Evolutionary conservation across 73 alveolate genomes (phyloP).

Genomic region (Paramecium caudatum): DNA sequence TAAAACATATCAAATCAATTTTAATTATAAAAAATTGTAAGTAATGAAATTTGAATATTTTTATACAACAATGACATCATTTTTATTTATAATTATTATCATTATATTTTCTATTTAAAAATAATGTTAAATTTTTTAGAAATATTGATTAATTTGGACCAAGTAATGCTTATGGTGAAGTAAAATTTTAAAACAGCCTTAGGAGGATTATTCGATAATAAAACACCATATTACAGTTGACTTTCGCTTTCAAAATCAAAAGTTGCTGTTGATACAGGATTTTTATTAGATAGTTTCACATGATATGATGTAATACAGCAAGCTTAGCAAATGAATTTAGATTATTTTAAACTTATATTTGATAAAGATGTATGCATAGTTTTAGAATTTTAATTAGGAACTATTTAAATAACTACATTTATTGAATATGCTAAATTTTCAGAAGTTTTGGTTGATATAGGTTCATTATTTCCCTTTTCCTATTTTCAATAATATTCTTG

Average conservation of each 20-base stretch:
- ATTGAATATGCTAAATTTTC: constrained; percentile 12
- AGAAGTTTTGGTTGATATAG: constrained; percentile 23
- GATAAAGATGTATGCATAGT: not conserved
- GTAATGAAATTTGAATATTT: no score
- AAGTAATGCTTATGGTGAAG: constrained; percentile 34
- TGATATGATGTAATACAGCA: not conserved
- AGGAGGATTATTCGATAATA: constrained; percentile 17
- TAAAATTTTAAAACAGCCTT: not conserved
- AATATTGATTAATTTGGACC: constrained; percentile 54
- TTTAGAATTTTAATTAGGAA: constrained; percentile 31
- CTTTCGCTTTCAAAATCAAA: not conserved
- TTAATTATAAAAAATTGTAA: no score
- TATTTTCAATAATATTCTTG: constrained; percentile 2
- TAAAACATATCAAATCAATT: no score
- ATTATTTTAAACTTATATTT: not conserved
- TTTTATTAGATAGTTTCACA: not conserved
- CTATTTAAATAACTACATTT: not conserved
- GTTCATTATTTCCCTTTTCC: constrained; percentile 18
- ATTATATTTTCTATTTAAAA: no score
- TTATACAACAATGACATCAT: no score
- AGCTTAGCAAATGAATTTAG: constrained; percentile 14
- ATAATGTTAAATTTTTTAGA: not conserved
- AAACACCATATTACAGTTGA: constrained; percentile 3
- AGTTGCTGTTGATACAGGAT: not conserved
- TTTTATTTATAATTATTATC: no score